Conservation (phyloP, 2,329 filamentous ascomycete species). For the Pyricularia pennisetigena region DNA sequence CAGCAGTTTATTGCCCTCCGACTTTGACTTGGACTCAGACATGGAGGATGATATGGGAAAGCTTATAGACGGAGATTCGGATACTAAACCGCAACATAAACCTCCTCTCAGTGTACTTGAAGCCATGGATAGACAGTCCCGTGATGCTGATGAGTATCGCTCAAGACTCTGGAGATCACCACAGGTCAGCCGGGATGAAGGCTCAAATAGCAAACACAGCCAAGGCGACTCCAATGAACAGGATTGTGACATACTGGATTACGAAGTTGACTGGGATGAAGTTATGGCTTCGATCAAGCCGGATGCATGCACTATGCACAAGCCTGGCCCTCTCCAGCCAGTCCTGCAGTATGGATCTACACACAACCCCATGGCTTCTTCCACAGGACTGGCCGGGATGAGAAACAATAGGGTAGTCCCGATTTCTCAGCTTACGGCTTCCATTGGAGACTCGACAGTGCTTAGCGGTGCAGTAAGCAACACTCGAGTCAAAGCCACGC, state of each 20-base stretch:
- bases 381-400: neutral
- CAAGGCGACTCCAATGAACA: neutral
- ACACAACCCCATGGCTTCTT: neutral
- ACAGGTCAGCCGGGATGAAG: neutral
- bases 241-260: neutral
- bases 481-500: neutral
- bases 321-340: neutral
- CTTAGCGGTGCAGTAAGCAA: neutral
- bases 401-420: neutral
- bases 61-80: neutral
- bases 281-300: neutral
- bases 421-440: neutral
- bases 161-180: neutral
- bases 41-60: neutral
- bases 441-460: neutral
- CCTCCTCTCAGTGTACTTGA: neutral
- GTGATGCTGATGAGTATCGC: neutral
- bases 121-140: neutral
- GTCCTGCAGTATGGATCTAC: neutral
- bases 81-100: neutral
- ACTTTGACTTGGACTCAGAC: neutral
- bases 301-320: neutral
- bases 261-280: neutral
- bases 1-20: neutral
- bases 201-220: neutral